Evolutionary conservation across 75 land plant species (phyloP).

Genomic region (Chamaecyparis obtusa): DNA sequence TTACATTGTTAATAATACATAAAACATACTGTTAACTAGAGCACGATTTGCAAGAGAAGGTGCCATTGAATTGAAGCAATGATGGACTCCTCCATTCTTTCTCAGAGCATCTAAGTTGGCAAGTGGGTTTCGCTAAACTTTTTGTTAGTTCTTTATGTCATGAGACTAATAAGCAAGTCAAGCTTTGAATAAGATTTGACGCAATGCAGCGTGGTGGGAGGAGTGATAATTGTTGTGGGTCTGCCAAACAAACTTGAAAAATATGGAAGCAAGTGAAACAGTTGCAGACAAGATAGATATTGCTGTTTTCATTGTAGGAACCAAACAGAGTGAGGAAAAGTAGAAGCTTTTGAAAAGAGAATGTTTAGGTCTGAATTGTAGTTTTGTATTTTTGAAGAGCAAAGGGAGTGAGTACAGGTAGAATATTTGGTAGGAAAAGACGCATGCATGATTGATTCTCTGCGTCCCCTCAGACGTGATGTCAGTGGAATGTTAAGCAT

Average conservation of each 20-base stretch:
- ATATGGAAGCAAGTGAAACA: not conserved
- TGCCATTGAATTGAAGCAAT: conserved; percentile 63
- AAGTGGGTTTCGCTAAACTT: conserved; percentile 25
- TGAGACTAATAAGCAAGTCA: not conserved
- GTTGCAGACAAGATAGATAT: not conserved
- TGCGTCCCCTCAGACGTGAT: not conserved
- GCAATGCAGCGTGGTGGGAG: conserved; percentile 1
- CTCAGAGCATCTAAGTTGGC: conserved; percentile 60
- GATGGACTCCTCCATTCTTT: conserved; percentile 60
- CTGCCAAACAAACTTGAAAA: not conserved
- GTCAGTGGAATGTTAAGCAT: not conserved
- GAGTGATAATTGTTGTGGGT: not conserved
- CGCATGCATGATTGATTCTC: not conserved
- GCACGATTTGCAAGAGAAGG: too few relatives aligned
- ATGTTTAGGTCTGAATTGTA: too few relatives aligned
- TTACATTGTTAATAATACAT: too few relatives aligned
- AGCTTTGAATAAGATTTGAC: not conserved
- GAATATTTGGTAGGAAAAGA: not conserved
- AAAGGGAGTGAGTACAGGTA: not conserved
- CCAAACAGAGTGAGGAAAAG: not conserved
- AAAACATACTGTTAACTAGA: not conserved
- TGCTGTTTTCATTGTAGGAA: not conserved
- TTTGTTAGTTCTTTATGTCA: not conserved
- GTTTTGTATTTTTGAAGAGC: not conserved
- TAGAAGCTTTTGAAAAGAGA: not conserved